Evolutionary conservation across 257 asterid species (phyloP), one percentile per base, ranked within the genome.

Genomic region (Orobanche coerulescens): DNA sequence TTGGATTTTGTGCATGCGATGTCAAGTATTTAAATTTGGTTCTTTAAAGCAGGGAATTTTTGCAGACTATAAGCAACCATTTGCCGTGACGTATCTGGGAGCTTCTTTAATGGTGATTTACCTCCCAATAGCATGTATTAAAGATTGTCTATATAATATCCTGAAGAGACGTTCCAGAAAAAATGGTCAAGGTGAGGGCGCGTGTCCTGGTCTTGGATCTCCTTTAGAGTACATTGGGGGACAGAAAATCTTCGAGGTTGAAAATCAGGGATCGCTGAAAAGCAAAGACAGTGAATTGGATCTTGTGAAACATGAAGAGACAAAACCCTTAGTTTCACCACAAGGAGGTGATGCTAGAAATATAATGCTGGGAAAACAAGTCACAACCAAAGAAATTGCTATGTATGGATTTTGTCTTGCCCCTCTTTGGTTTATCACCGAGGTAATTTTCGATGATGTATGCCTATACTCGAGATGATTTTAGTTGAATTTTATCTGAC

Each of bases 21-120:
- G 26, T 19, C 47, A 49, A 31, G 33, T 30, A 49, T 64, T 62
- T 48, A 30, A 24, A 36, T 25, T 1, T 61, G 71, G 48, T 64
- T 66, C 56, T 46, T 33, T 47, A 37, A 15, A 64, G 70, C 94
- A 93, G 99, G 97, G 76, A 68, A 93, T 93, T 58, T 93, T 89
- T 84, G 75, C 85, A 36, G 88, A 80, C 77, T 93, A 93, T 74
- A 89, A 83, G 76, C 99, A 93, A 63, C 99, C 99, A 33, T 93
- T 93, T 86, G 99, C 99, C 2, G 87, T 93, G 69, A 93, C 99
- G 18, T 93, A 93, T 68, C 91, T 93, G 39, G 99, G 99, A 74
- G 97, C 96, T 70, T 93, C 99, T 55, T 64, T 93, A 57, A 66
- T 93, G 96, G 97, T 93, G 67, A 75, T 93, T 68, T 93, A 93